Conservation (phyloP, 805 yeast species). For the Starmerella sp. region DNA sequence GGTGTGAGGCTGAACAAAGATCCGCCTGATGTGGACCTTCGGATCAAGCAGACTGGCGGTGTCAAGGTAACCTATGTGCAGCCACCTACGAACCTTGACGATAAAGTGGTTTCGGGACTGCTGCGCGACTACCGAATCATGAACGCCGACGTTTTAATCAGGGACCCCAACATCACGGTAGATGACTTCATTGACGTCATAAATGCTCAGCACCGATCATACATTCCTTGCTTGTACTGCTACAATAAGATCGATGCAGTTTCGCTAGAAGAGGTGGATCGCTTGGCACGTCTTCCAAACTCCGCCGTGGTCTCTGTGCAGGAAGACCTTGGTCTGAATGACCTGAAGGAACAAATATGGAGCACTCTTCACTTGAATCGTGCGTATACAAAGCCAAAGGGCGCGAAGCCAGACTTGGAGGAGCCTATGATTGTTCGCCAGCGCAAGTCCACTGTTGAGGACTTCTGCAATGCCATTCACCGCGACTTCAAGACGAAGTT, state of each 20-base stretch:
- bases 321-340: constrained; percentile 72
- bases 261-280: constrained; percentile 83
- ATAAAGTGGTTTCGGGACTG: constrained; percentile 62
- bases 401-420: constrained; percentile 62
- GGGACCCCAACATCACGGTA: constrained; percentile 80
- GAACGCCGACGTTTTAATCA: constrained; percentile 82
- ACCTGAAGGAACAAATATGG: constrained; percentile 90
- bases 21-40: constrained; percentile 70
- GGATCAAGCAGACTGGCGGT: constrained; percentile 81
- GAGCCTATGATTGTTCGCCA: constrained; percentile 88
- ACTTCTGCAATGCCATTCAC: constrained; percentile 84
- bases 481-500: constrained; percentile 85
- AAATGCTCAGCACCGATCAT: constrained; percentile 76
- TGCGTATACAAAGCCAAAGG: constrained; percentile 76
- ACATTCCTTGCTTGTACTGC: constrained; percentile 83
- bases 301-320: constrained; percentile 93
- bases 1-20: constrained; percentile 80
- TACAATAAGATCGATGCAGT: constrained; percentile 95
- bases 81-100: constrained; percentile 74
- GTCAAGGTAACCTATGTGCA: constrained; percentile 68
- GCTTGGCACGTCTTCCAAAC: constrained; percentile 83
- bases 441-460: constrained; percentile 61
- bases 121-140: constrained; percentile 80
- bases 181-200: constrained; percentile 90
- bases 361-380: constrained; percentile 68